A percentile compares a stretch with the other conserved stretches of the same genome.
phyloP scores from a whole-genome alignment of 805 yeast genomes.

The Barnettozyma californica region DNA sequence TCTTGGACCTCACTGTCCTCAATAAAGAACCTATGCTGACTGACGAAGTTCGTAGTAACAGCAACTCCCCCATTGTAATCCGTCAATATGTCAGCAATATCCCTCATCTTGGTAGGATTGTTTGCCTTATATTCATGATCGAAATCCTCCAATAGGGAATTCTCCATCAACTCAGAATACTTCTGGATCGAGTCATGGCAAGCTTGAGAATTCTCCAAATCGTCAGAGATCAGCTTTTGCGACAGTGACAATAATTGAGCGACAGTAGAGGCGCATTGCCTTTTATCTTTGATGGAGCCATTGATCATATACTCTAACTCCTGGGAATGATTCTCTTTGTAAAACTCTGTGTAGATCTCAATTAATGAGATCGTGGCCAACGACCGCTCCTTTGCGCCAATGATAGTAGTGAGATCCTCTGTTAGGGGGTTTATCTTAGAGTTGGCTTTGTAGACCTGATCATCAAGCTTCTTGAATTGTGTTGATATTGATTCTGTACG shows the following conservation, averaged over 20 bases:
- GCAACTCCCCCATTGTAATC: constrained; percentile 82
- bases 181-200: constrained; percentile 48
- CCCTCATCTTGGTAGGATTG: constrained; percentile 67
- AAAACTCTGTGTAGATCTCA: constrained; percentile 72
- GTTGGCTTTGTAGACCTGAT: constrained; percentile 50
- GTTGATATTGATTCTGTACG: constrained; percentile 41
- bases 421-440: constrained; percentile 65
- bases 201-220: constrained; percentile 37
- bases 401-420: constrained; percentile 57
- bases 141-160: constrained; percentile 60
- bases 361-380: constrained; percentile 66
- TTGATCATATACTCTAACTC: constrained; percentile 56
- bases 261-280: constrained; percentile 64
- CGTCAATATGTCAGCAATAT: constrained; percentile 65
- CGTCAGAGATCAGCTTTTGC: constrained; percentile 53
- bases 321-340: constrained; percentile 38
- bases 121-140: constrained; percentile 67
- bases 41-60: constrained; percentile 77
- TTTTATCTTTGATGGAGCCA: constrained; percentile 47
- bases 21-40: constrained; percentile 67
- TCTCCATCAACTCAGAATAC: constrained; percentile 75
- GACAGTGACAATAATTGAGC: constrained; percentile 63
- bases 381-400: constrained; percentile 70
- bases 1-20: constrained; percentile 21
- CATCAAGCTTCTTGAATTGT: constrained; percentile 47